phyloP scores from a whole-genome alignment of 1,284 basidiomycete genomes.

The Cryptococcus deneoformans region DNA sequence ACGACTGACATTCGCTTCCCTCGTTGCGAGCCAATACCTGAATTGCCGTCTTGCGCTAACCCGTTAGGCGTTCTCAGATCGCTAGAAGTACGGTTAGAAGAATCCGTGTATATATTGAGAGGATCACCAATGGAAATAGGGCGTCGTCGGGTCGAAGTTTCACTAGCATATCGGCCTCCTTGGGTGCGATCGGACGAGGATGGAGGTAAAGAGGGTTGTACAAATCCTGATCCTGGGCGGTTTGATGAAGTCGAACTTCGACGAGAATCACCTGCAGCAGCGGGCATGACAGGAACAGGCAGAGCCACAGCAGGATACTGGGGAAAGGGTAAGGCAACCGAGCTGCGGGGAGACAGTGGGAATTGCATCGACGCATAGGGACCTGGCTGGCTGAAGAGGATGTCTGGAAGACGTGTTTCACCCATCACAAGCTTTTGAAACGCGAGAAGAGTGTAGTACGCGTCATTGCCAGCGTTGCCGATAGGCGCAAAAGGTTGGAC shows the following conservation, averaged over 20 bases:
- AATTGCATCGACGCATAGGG: conserved; percentile 10
- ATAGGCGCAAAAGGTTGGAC: conserved; percentile 43
- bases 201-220: conserved; percentile 2
- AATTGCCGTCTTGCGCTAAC: background rate
- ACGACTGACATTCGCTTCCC: conserved; percentile 14
- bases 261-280: conserved; percentile 9
- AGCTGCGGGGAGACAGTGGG: background rate
- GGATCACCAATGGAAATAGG: conserved; percentile 23
- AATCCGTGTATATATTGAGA: background rate
- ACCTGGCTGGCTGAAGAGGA: conserved; percentile 27
- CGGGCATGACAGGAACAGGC: conserved; percentile 5
- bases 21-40: background rate
- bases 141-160: conserved; percentile 9
- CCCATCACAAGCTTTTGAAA: conserved; percentile 50
- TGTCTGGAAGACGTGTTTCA: conserved; percentile 39
- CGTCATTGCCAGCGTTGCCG: conserved; percentile 50
- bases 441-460: conserved; percentile 49
- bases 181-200: conserved; percentile 1
- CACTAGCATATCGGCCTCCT: conserved; percentile 1
- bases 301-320: conserved; percentile 10
- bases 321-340: conserved; percentile 9
- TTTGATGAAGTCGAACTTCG: conserved; percentile 9
- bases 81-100: background rate
- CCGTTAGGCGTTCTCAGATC: background rate
- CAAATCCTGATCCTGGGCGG: background rate